Evolutionary conservation across 1,284 basidiomycete genomes (phyloP).

Genomic region (Takashimella tepidaria): DNA sequence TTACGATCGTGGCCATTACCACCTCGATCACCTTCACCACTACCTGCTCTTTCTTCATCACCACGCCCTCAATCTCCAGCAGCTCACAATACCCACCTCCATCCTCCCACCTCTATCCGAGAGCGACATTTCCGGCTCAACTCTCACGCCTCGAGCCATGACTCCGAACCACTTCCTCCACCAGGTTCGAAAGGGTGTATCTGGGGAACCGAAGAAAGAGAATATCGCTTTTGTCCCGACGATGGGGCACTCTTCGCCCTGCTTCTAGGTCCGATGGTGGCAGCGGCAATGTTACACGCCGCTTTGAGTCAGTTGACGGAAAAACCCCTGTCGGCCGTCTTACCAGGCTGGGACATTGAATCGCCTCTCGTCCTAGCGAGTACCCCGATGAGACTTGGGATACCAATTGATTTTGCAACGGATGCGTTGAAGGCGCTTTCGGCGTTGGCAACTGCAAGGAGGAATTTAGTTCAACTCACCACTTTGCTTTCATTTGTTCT

Average conservation of each 20-base stretch:
- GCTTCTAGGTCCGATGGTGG: slow-evolving; percentile 69
- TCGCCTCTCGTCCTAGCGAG: slow-evolving; percentile 51
- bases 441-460: slow-evolving; percentile 65
- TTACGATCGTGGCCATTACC: slow-evolving; percentile 10
- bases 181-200: slow-evolving; percentile 36
- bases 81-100: slow-evolving; percentile 3
- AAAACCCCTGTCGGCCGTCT: slow-evolving; percentile 45
- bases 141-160: slow-evolving; percentile 11
- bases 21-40: slow-evolving; percentile 1
- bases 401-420: slow-evolving; percentile 27
- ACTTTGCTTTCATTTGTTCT: slow-evolving; percentile 74
- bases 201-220: slow-evolving; percentile 47
- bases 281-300: slow-evolving; percentile 56
- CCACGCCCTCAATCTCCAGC: slow-evolving; percentile 8
- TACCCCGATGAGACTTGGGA: slow-evolving; percentile 30
- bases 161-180: slow-evolving; percentile 1
- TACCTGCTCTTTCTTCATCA: slow-evolving; percentile 7
- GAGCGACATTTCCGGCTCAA: not conserved
- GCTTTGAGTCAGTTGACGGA: slow-evolving; percentile 49
- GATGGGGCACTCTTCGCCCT: slow-evolving; percentile 78
- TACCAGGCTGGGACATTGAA: slow-evolving; percentile 70
- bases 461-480: slow-evolving; percentile 68
- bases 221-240: slow-evolving; percentile 60
- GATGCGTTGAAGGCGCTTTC: slow-evolving; percentile 53
- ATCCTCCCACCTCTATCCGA: not conserved